Conservation (phyloP, 495 filamentous ascomycete species). For the Penicillium waksmanii region DNA sequence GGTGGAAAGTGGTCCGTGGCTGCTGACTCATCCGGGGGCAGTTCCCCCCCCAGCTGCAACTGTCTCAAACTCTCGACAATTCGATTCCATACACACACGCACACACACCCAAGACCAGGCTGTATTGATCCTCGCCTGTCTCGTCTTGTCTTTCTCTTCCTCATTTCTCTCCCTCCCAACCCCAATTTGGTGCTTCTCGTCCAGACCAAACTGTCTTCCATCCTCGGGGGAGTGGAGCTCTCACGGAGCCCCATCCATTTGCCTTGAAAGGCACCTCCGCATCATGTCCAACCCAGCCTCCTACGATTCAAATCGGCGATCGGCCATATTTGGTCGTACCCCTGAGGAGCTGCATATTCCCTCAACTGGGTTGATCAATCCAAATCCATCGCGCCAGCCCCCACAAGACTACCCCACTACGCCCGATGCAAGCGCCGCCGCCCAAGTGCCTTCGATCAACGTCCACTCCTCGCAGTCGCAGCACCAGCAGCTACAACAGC, state of each 20-base stretch:
- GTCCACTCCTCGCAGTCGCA: constrained; percentile 64
- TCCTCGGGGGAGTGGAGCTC: constrained; percentile 31
- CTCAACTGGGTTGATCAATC: constrained; percentile 50
- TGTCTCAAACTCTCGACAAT: too few species aligned
- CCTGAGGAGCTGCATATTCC: constrained; percentile 82
- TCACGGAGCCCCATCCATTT: constrained; percentile 21
- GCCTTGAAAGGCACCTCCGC: constrained; percentile 18
- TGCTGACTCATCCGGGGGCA: background rate
- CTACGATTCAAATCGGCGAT: constrained; percentile 59
- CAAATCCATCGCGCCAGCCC: constrained; percentile 47
- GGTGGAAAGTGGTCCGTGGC: too few species aligned
- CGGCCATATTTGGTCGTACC: constrained; percentile 53
- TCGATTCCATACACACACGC: too few species aligned
- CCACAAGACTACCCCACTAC: constrained; percentile 52
- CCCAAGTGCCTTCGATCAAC: constrained; percentile 62
- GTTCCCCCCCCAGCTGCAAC: background rate
- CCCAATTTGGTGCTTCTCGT: constrained; percentile 17
- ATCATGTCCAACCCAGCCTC: constrained; percentile 49
- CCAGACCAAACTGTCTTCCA: constrained; percentile 6
- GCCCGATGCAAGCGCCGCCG: constrained; percentile 33
- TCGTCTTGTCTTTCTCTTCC: constrained; percentile 1
- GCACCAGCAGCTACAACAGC: constrained; percentile 52
- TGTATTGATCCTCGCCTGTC: constrained; percentile 7
- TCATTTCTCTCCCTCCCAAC: constrained; percentile 5
- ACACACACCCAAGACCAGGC: constrained; percentile 3